These are phyloP conservation scores for Lolium perenne DNA, from an alignment of 176 grass and related monocot genomes.

Conservation along the genomic window DNA sequence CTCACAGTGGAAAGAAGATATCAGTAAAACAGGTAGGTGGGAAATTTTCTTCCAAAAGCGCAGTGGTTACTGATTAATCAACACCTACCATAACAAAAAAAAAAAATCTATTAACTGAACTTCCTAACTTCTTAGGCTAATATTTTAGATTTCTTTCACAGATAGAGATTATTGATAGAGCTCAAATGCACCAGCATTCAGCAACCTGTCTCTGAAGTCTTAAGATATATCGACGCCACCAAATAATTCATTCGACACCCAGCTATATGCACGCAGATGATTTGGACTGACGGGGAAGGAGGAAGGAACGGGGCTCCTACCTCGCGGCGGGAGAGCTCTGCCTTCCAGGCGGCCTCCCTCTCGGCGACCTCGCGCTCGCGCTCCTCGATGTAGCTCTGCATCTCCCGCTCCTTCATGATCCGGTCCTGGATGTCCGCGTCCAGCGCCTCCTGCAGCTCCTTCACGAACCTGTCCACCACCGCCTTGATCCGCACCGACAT, in stretches of 20 bases:
- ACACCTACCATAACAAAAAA: neutral
- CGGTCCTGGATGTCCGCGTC: constrained; percentile 98
- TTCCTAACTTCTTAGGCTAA: neutral
- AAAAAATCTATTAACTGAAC: neutral
- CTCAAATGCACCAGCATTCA: neutral
- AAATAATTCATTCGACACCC: neutral
- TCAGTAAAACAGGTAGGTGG: neutral
- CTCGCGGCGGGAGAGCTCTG: constrained; percentile 97
- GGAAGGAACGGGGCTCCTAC: constrained; percentile 28
- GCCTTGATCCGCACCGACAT: constrained; percentile 98
- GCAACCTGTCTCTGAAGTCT: neutral
- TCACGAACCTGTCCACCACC: constrained; percentile 97
- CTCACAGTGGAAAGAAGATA: neutral
- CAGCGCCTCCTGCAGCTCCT: constrained; percentile 94
- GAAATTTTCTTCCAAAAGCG: neutral
- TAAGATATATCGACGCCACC: neutral
- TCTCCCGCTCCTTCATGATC: constrained; percentile 98
- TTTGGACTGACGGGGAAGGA: neutral
- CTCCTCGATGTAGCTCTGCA: constrained; percentile 99
- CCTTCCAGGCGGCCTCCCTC: constrained; percentile 96
- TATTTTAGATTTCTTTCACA: neutral
- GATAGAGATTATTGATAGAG: neutral
- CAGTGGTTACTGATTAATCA: neutral
- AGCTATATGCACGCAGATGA: neutral
- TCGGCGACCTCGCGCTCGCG: constrained; percentile 98